These are phyloP conservation scores for Solanum piurae DNA, from an alignment of 257 asterid species.

Conservation along the genomic window DNA sequence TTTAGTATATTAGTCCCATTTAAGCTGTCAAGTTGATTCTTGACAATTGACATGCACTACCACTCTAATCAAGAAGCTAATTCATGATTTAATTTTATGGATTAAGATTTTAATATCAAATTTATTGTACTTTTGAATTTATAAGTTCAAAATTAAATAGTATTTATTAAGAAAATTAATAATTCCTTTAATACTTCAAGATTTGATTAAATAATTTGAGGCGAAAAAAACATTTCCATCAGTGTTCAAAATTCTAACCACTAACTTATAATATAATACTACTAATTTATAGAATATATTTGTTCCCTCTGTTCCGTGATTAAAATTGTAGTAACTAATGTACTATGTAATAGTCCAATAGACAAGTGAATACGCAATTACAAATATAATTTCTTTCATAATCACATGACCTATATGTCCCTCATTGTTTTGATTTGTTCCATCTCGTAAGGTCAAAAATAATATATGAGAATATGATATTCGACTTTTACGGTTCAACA, in stretches of 20 bases:
- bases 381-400: neutral
- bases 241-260: neutral
- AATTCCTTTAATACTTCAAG: neutral
- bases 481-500: neutral
- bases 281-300: neutral
- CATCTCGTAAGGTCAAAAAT: neutral
- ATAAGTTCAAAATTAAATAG: neutral
- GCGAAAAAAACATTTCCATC: no score
- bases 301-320: neutral
- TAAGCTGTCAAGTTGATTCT: neutral
- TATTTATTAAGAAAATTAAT: neutral
- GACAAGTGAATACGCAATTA: neutral
- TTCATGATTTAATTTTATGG: neutral
- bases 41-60: neutral
- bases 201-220: no score
- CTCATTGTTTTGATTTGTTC: neutral
- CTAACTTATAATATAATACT: neutral
- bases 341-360: neutral
- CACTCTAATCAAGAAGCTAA: neutral
- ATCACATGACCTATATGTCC: neutral
- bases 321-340: neutral
- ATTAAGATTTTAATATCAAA: neutral
- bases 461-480: neutral
- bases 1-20: neutral
- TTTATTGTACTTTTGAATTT: neutral